A percentile compares a stretch with the other conserved stretches of the same genome.
phyloP scores from a whole-genome alignment of 371 early-diverging fungal genomes.

The Furculomyces boomerangus region DNA sequence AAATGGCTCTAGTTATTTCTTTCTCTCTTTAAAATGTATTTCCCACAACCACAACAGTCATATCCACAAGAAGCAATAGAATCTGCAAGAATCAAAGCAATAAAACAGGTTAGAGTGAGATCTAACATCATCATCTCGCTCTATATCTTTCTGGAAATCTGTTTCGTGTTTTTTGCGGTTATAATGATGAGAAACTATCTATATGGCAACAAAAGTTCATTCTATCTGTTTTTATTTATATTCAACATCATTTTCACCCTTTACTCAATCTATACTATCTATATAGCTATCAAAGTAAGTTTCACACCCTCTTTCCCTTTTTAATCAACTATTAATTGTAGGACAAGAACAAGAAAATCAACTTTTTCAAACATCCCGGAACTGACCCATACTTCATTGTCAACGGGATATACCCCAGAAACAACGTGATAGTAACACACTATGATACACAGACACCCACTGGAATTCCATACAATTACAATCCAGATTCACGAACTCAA shows the following conservation, averaged over 20 bases:
- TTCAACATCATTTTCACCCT: neutral
- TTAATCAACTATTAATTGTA: too few species aligned
- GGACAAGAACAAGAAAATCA: neutral
- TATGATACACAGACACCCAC: neutral
- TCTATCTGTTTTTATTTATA: neutral
- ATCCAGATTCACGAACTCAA: neutral
- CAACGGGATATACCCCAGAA: conserved; percentile 1
- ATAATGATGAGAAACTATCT: neutral
- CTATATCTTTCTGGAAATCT: neutral
- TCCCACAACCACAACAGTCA: neutral
- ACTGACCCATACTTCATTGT: conserved; percentile 1
- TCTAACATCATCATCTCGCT: neutral
- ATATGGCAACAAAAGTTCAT: neutral
- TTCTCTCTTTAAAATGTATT: too few species aligned
- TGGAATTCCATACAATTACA: neutral
- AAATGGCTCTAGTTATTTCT: too few species aligned
- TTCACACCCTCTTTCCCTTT: too few species aligned
- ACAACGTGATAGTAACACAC: neutral
- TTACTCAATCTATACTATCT: neutral
- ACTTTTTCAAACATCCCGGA: conserved; percentile 3
- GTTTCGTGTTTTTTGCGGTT: neutral
- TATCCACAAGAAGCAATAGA: neutral
- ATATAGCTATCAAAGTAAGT: neutral
- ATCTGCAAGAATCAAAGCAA: neutral
- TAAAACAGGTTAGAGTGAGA: neutral